Conservation (phyloP, 1,284 basidiomycete genomes). For the Dichomitus squalens region DNA sequence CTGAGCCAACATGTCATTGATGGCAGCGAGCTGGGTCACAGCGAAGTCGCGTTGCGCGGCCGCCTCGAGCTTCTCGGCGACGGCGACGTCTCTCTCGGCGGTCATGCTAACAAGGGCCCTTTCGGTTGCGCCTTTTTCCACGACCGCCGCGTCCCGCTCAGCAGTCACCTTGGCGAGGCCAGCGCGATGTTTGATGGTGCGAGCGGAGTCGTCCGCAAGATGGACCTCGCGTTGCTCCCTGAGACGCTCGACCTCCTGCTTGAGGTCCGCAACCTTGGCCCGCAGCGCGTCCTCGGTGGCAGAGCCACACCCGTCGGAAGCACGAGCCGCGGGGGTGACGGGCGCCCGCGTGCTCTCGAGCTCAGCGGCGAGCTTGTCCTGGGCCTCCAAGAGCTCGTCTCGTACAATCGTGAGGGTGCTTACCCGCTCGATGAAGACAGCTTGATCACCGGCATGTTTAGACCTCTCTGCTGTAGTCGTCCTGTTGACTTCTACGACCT, state of each 20-base stretch:
- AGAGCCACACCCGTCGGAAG: not conserved
- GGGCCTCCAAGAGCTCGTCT: not conserved
- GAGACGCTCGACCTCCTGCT: not conserved
- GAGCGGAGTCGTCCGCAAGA: not conserved
- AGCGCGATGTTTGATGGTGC: not conserved
- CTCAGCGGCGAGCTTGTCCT: not conserved
- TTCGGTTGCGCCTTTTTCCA: not conserved
- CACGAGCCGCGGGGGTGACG: not conserved
- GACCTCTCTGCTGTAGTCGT: not conserved
- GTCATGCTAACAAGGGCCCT: not conserved
- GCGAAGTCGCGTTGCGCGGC: too few relatives aligned
- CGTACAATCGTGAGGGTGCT: not conserved
- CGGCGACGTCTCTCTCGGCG: not conserved
- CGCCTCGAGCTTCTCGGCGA: too few relatives aligned
- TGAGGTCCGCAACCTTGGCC: not conserved
- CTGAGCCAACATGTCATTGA: not conserved
- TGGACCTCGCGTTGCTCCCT: not conserved
- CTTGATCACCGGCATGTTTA: not conserved
- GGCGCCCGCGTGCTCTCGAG: not conserved
- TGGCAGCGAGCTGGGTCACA: too few relatives aligned
- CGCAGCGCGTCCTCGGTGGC: not conserved
- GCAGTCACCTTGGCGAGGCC: not conserved
- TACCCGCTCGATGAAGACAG: not conserved
- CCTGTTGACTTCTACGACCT: not conserved
- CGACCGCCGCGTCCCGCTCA: not conserved